phyloP scores from a whole-genome alignment of 495 filamentous ascomycete genomes.

The Pyrenula aspistea region DNA sequence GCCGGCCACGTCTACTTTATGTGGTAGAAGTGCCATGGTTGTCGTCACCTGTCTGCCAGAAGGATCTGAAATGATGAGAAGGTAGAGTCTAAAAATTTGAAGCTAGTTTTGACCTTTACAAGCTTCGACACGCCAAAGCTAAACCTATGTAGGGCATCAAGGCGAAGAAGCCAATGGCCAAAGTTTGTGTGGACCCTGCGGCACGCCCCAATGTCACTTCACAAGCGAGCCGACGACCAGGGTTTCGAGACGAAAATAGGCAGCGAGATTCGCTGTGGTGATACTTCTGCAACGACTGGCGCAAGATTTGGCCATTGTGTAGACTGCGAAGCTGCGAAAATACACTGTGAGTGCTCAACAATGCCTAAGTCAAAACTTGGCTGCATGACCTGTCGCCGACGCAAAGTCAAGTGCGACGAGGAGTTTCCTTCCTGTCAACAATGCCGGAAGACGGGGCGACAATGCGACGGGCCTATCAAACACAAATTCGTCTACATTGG shows the following conservation, averaged over 20 bases:
- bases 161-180: neutral
- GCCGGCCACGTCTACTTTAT: neutral
- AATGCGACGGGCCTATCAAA: neutral
- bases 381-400: constrained; percentile 1
- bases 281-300: neutral
- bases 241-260: neutral
- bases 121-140: neutral
- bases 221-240: neutral
- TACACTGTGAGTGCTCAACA: neutral
- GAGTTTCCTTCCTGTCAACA: neutral
- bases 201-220: neutral
- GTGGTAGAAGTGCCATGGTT: neutral
- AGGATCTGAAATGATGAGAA: neutral
- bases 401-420: constrained; percentile 1
- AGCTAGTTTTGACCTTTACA: neutral
- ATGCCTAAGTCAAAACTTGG: neutral
- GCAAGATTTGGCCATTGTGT: neutral
- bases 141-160: neutral
- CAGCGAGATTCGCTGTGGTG: neutral
- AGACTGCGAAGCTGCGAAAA: neutral
- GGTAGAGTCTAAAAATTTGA: neutral
- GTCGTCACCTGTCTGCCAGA: neutral
- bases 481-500: neutral
- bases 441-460: neutral
- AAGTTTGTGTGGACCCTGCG: neutral